Conservation (phyloP, 1,284 basidiomycete species). For the Cutaneotrichosporon daszewskae region DNA sequence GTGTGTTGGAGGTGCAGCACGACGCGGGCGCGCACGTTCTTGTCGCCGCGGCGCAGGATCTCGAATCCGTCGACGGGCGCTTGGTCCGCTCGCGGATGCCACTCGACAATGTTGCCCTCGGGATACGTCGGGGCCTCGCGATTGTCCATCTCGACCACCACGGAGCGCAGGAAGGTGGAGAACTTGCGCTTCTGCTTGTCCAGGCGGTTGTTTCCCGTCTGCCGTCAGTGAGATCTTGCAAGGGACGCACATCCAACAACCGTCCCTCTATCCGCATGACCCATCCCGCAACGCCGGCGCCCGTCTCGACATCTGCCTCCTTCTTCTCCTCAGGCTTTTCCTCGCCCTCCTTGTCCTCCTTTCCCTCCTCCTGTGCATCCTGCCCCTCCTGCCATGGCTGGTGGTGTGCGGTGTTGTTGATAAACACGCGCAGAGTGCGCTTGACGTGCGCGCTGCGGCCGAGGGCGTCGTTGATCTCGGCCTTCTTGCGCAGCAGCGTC, state of each 20-base stretch:
- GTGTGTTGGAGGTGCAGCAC: conserved; percentile 77
- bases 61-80: conserved; percentile 80
- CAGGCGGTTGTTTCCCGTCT: conserved; percentile 56
- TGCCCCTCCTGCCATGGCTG: conserved; percentile 68
- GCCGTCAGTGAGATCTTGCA: conserved; percentile 1
- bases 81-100: conserved; percentile 56
- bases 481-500: conserved; percentile 84
- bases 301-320: conserved; percentile 53
- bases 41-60: conserved; percentile 73
- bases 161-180: conserved; percentile 74
- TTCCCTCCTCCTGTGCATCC: conserved; percentile 26
- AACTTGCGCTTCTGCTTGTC: conserved; percentile 74
- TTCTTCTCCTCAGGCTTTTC: conserved; percentile 4
- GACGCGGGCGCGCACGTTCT: conserved; percentile 68
- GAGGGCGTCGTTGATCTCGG: conserved; percentile 80
- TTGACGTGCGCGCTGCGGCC: conserved; percentile 51
- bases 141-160: conserved; percentile 75
- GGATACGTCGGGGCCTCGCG: conserved; percentile 75
- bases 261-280: conserved; percentile 82
- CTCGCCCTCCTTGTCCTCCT: conserved; percentile 5
- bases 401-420: conserved; percentile 80
- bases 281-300: conserved; percentile 85
- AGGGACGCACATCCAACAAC: conserved; percentile 55
- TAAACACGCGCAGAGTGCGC: conserved; percentile 77
- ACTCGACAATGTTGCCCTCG: conserved; percentile 54